Evolutionary conservation across 73 alveolate species (phyloP), one percentile per base, ranked within the genome.

Genomic region (Paraurostyla sp.): DNA sequence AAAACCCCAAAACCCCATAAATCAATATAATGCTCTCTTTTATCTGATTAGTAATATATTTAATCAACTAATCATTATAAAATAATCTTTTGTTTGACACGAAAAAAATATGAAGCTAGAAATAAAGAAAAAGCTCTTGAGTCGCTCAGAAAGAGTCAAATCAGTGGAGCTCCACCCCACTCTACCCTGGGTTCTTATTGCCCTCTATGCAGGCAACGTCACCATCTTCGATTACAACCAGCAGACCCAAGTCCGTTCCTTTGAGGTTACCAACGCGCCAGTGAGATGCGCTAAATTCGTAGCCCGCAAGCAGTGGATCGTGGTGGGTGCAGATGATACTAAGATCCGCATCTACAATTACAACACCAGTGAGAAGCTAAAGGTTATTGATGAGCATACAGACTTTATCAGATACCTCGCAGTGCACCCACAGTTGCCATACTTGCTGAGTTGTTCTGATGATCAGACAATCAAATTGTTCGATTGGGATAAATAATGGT

Each of bases 401-500:
- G 99, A 98, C 89, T 98, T 97, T 91, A 98, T 98, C 83, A 93
- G 99, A 69, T 86, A 95, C 76, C 90, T 98, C 49, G 97, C 95
- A 0, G 98, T 98, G 43, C 99, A 98, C 76, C 99, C 99, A 7
- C 69, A 92, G 51, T 85, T 97, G 75, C 99, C 99, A 29, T 95
- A 96, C 87, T 82, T 98, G 68, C 71, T 98, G 63, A 92, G 99
- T 23, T 94, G 99, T 30, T 98, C 99, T 29, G 99, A 98, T 88
- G 99, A 98, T 89, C 82, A 92, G 90, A 88, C 96, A 15, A 96
- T 97, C 63, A 98, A 98, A 93, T 73, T 97, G 65, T 98, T 99
- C 98, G 99, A 98, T 69, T 97, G 98, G 96, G 99, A 98, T 82
- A 96, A 97, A 76, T 93, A 94, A 60, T 98, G 98, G 96, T 56